Evolutionary conservation across 73 alveolate species (phyloP), one percentile per base, ranked within the genome.

Genomic region (Paramecium biaurelia): DNA sequence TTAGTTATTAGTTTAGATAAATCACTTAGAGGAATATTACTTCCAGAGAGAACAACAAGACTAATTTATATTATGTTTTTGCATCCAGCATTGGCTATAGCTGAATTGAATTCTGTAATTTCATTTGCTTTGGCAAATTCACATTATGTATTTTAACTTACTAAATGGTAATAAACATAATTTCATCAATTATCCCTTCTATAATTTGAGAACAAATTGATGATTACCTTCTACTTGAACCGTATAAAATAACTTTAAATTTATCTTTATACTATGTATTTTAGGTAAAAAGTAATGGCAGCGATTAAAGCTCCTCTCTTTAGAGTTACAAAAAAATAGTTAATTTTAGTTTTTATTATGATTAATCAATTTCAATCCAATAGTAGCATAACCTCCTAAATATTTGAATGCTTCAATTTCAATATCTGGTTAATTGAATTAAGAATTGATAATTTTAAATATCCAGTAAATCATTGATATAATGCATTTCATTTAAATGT

Each of bases 371-470:
- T 42, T 76, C 89, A 42, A 76, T 42, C 89, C 74, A 7, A 76
- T 38, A 2, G 89, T 76, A 38, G 53, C 89, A 42, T 42, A 76
- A 14, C 89, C 89, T 76, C 89, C 89, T 4, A 76, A 76, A 42
- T 28, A 76, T 35, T 76, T 38, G 74, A 76, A 42, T 20, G 74
- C 89, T 38, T 28, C 42, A 18, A 45, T 7, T 18, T 76, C 47
- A 12, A 21, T 76, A 12, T 76, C 89, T 23, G 21, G 14, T 30
- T 30, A 7, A 35, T 76, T 38, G n/a, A 23, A 21, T 28, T 42
- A 10, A n/a, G 89, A 28, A 20, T 76, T 24, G 2, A 76, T 76
- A 32, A 76, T n/a, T 24, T 30, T 38, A 38, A 24, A 76, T 74
- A 76, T 45, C 21, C 9, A 41, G 70, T 28, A 9, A 76, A 38